Evolutionary conservation across 352 stramenopile genomes (phyloP).

Genomic region (Phytophthora citrophthora): DNA sequence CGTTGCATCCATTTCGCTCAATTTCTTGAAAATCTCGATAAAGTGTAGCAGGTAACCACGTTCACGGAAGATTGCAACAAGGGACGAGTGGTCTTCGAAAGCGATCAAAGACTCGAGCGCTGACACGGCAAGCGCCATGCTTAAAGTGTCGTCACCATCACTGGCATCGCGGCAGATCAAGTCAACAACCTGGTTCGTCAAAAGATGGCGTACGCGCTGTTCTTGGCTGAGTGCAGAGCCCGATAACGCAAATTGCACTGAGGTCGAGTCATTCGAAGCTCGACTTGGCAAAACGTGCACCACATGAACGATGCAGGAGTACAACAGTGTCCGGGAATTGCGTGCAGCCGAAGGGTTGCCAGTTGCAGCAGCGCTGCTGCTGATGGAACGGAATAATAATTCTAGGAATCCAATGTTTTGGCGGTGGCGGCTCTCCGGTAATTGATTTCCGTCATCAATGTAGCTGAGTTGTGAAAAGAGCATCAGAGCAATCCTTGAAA

Average conservation of each 20-base stretch:
- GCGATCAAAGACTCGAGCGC: constrained; percentile 71
- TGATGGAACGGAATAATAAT: constrained; percentile 67
- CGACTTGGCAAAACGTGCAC: constrained; percentile 46
- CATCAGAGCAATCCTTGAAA: constrained; percentile 68
- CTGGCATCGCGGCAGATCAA: constrained; percentile 78
- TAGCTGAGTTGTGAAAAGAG: constrained; percentile 60
- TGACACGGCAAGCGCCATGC: constrained; percentile 81
- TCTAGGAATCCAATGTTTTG: constrained; percentile 67
- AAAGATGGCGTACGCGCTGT: constrained; percentile 40
- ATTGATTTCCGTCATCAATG: constrained; percentile 19
- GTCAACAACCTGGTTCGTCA: constrained; percentile 70
- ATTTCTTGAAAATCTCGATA: constrained; percentile 75
- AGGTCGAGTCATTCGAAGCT: constrained; percentile 20
- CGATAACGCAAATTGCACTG: constrained; percentile 20
- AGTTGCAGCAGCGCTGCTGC: constrained; percentile 59
- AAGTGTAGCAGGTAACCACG: constrained; percentile 84
- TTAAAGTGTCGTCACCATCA: constrained; percentile 78
- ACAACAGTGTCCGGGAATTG: constrained; percentile 79
- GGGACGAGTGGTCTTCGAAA: constrained; percentile 51
- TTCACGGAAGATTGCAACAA: constrained; percentile 70
- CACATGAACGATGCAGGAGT: constrained; percentile 80
- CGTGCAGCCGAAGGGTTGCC: constrained; percentile 79
- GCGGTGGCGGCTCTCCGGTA: constrained; percentile 41
- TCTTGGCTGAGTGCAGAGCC: constrained; percentile 27
- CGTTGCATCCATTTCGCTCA: constrained; percentile 71